Conservation (phyloP, 2,329 filamentous ascomycete genomes). For the Dothidotthia symphoricarpi region DNA sequence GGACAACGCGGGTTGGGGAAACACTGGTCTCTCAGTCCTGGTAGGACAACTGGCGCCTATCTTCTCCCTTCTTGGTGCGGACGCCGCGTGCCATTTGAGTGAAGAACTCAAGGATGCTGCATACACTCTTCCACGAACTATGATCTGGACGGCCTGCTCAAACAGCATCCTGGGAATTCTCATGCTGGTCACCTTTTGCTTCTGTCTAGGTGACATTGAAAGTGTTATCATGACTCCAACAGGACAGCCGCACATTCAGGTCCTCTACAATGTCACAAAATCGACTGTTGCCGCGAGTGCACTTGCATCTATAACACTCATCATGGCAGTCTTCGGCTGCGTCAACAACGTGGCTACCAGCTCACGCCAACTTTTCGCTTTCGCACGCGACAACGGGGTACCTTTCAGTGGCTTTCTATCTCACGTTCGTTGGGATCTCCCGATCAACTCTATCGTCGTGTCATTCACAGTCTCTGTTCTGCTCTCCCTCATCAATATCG, state of each 20-base stretch:
- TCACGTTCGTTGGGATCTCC: constrained; percentile 27
- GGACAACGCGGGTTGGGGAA: constrained; percentile 30
- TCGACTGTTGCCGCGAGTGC: constrained; percentile 20
- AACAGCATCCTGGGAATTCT: constrained; percentile 40
- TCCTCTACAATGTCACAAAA: constrained; percentile 3
- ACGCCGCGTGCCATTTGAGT: constrained; percentile 31
- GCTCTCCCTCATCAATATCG: constrained; percentile 52
- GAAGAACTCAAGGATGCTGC: constrained; percentile 39
- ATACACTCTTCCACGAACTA: constrained; percentile 40
- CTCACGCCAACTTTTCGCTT: constrained; percentile 38
- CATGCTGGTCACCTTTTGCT: constrained; percentile 37
- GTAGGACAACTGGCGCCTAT: constrained; percentile 24
- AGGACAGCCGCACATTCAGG: constrained; percentile 9
- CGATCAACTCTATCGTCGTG: constrained; percentile 48
- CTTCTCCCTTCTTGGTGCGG: constrained; percentile 28
- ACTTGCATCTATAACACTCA: constrained; percentile 25
- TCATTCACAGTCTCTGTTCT: constrained; percentile 42
- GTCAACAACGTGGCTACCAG: constrained; percentile 27
- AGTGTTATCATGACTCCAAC: constrained; percentile 9
- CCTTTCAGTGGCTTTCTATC: constrained; percentile 10
- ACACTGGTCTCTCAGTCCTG: constrained; percentile 21
- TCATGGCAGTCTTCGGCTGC: constrained; percentile 28
- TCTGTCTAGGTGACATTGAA: constrained; percentile 20
- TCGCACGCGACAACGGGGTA: constrained; percentile 32
- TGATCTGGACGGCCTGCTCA: constrained; percentile 41